Percentiles rank a stretch among this genome's conserved stretches.
phyloP scores from a whole-genome alignment of 2,329 filamentous ascomycete genomes.

The Aspergillus sp. region DNA sequence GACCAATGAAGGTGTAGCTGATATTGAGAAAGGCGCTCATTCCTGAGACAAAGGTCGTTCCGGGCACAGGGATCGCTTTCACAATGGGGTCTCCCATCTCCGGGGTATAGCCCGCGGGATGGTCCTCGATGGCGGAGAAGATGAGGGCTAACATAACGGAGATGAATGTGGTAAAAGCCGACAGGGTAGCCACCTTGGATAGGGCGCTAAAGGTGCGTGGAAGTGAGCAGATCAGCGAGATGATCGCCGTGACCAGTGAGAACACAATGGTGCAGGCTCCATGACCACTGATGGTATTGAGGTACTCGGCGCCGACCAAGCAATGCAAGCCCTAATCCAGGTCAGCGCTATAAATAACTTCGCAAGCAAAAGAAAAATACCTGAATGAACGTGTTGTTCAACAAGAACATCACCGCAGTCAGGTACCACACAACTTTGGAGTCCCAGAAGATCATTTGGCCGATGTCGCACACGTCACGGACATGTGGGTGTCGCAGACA shows the following conservation, averaged over 20 bases:
- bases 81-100: constrained; percentile 66
- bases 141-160: constrained; percentile 82
- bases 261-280: constrained; percentile 78
- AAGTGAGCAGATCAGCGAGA: constrained; percentile 77
- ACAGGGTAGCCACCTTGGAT: constrained; percentile 74
- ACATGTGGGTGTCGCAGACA: constrained; percentile 88
- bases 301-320: constrained; percentile 78
- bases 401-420: constrained; percentile 81
- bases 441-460: constrained; percentile 91
- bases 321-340: constrained; percentile 69
- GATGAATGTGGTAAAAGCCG: constrained; percentile 85
- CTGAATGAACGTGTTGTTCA: constrained; percentile 93
- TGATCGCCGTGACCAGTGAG: constrained; percentile 69
- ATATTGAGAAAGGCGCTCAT: constrained; percentile 94
- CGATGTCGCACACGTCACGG: constrained; percentile 89
- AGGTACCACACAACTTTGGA: constrained; percentile 69
- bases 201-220: constrained; percentile 82
- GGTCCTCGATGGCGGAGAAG: constrained; percentile 74
- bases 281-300: constrained; percentile 81
- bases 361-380: constrained; percentile 37
- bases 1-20: constrained; percentile 92
- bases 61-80: constrained; percentile 64
- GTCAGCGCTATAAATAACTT: constrained; percentile 3
- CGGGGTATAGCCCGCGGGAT: constrained; percentile 68
- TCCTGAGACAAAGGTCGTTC: constrained; percentile 77